Evolutionary conservation across 2,329 filamentous ascomycete species (phyloP), one percentile per base, ranked within the genome.

Genomic region (Colletotrichum tropicicola): DNA sequence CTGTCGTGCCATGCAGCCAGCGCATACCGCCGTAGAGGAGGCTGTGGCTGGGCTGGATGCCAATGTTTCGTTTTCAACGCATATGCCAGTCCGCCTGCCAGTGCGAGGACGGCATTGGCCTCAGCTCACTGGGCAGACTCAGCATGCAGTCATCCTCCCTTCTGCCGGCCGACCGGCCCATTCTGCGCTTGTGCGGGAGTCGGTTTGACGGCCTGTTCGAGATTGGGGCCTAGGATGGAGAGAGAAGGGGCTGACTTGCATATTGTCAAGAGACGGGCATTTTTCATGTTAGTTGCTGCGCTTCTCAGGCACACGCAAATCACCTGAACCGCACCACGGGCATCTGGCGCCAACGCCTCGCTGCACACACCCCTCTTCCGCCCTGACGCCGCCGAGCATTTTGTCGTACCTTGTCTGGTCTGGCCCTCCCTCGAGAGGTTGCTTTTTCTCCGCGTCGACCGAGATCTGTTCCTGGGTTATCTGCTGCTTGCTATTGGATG

Each of bases 71-170:
- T 49, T 37, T 60, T 32, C 41, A 48, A 49, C 47, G 45, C 61
- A 65, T 39, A 54, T 65, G 56, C 27, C 48, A 28, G 37, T 37
- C 32, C 44, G 21, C 41, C 23, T 48, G 27, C 13, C 47, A 43
- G 56, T 54, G 27, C 25, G 15, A 54, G 48, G 41, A 23, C 17
- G 43, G 3, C 19, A 25, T 19, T 44, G 19, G 43, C 32, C 47
- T 53, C 23, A 35, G 27, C 35, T 39, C 30, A 43, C 56, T 35
- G 23, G 53, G 13, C 57, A 44, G 43, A 55, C 43, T 21, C 30
- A 45, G 13, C 57, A 61, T 65, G 43, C 59, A 59, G 45, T 59
- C 53, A 63, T 59, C 59, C 39, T 39, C n/a, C n/a, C 45, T 25
- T 19, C 54, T 53, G 41, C 60, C 43, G 25, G 35, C 32, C 32